Conservation (phyloP, 2,329 filamentous ascomycete genomes). For the Ophiocordyceps camponoti-leonardi region DNA sequence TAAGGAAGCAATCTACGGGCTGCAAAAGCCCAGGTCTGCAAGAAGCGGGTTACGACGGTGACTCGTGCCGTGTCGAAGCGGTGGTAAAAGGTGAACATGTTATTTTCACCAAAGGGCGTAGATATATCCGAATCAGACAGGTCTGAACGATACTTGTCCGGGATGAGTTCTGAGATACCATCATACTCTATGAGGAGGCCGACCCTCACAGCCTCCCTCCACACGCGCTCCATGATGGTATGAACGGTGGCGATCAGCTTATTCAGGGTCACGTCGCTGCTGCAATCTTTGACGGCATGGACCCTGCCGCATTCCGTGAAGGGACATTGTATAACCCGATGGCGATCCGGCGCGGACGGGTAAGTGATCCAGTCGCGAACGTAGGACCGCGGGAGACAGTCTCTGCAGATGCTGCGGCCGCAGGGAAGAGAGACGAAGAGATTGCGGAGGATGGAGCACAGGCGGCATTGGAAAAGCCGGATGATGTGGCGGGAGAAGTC, state of each 20-base stretch:
- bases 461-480: slow-evolving; percentile 59
- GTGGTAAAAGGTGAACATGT: too few relatives aligned
- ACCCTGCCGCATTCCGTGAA: slow-evolving; percentile 48
- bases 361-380: slow-evolving; percentile 58
- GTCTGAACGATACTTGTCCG: too few relatives aligned
- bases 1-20: slow-evolving; percentile 40
- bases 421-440: slow-evolving; percentile 66
- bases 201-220: slow-evolving; percentile 9
- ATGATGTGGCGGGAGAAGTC: slow-evolving; percentile 22
- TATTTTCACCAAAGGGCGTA: too few relatives aligned
- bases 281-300: slow-evolving; percentile 64
- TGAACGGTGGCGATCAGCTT: slow-evolving; percentile 50
- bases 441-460: slow-evolving; percentile 51
- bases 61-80: too few relatives aligned
- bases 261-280: slow-evolving; percentile 56
- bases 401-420: slow-evolving; percentile 58
- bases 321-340: slow-evolving; percentile 59
- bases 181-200: too few relatives aligned
- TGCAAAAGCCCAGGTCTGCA: slow-evolving; percentile 50
- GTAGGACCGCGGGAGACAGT: slow-evolving; percentile 53
- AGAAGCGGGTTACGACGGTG: slow-evolving; percentile 44
- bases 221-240: slow-evolving; percentile 28
- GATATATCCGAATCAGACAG: too few relatives aligned
- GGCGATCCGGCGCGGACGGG: slow-evolving; percentile 48
- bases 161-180: too few relatives aligned